Conservation (phyloP, 2,329 filamentous ascomycete species). For the Aspergillus niger region DNA sequence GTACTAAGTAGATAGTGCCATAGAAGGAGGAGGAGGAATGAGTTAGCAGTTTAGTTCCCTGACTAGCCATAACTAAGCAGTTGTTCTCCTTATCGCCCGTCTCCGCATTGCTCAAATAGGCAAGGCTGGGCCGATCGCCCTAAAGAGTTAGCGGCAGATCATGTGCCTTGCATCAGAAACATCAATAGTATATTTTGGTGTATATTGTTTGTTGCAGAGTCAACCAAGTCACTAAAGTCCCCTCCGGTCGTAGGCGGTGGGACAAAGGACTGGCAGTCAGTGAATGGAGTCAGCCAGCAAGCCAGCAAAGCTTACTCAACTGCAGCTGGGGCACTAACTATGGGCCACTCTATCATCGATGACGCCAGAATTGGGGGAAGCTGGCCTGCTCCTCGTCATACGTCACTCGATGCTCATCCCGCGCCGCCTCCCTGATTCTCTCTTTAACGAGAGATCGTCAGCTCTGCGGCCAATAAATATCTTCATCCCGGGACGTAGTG, state of each 20-base stretch:
- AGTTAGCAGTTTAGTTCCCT: not conserved
- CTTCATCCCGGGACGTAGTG: not conserved
- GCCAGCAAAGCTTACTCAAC: not conserved
- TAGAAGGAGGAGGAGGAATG: not conserved
- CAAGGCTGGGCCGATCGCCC: slow-evolving; percentile 15
- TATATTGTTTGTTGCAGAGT: too few species aligned
- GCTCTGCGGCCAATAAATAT: slow-evolving; percentile 5
- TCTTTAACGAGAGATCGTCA: not conserved
- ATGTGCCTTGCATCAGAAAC: slow-evolving; percentile 6
- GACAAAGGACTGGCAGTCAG: not conserved
- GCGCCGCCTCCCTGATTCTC: slow-evolving; percentile 9
- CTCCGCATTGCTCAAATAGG: slow-evolving; percentile 18
- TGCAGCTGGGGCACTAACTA: not conserved
- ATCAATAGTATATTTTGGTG: not conserved
- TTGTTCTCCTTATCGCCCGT: slow-evolving; percentile 9
- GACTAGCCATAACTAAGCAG: too few species aligned
- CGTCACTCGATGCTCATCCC: slow-evolving; percentile 39
- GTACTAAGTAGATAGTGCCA: not conserved
- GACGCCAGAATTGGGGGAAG: slow-evolving; percentile 26
- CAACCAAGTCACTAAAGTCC: not conserved
- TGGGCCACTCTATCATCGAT: slow-evolving; percentile 19
- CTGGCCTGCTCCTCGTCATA: slow-evolving; percentile 19
- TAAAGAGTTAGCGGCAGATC: slow-evolving; percentile 9
- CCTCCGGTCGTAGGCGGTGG: not conserved
- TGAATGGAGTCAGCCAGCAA: not conserved